phyloP scores from a whole-genome alignment of 1,284 basidiomycete species.

The Gymnopus androsaceus region DNA sequence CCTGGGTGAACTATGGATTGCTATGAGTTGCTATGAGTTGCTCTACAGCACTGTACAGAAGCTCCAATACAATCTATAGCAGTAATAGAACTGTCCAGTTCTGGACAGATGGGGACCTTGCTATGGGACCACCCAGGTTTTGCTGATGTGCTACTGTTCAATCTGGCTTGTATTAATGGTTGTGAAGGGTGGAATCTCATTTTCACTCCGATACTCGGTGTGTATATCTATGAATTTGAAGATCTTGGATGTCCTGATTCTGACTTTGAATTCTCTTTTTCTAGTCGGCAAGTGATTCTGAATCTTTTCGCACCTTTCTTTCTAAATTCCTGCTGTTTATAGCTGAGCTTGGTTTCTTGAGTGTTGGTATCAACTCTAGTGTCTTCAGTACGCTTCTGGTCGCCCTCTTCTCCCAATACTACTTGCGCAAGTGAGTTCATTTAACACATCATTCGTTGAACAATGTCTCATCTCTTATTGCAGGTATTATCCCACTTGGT shows the following conservation, averaged over 20 bases:
- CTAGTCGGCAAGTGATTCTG: too few species aligned
- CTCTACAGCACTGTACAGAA: too few species aligned
- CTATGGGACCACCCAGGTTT: too few species aligned
- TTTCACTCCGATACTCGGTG: constrained; percentile 36
- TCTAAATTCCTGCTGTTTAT: not conserved
- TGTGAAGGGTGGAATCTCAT: constrained; percentile 36
- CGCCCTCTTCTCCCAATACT: constrained; percentile 59
- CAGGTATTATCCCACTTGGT: constrained; percentile 45
- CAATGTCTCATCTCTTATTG: constrained; percentile 17
- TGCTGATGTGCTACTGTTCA: too few species aligned
- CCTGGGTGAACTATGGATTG: too few species aligned
- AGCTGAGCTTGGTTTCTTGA: constrained; percentile 41
- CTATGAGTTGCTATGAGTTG: too few species aligned
- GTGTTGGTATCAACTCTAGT: constrained; percentile 57
- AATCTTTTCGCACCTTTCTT: not conserved
- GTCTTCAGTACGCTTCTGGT: constrained; percentile 52
- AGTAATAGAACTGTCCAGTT: too few species aligned
- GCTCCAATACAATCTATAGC: too few species aligned
- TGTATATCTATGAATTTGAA: not conserved
- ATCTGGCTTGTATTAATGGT: too few species aligned
- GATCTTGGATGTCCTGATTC: too few species aligned
- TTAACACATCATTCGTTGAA: not conserved
- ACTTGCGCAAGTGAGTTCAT: constrained; percentile 39
- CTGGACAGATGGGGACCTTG: too few species aligned
- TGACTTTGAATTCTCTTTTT: too few species aligned